These are phyloP conservation scores for Aspergillus novoparasiticus DNA, from an alignment of 2,329 filamentous ascomycete genomes.

Conservation along the genomic window DNA sequence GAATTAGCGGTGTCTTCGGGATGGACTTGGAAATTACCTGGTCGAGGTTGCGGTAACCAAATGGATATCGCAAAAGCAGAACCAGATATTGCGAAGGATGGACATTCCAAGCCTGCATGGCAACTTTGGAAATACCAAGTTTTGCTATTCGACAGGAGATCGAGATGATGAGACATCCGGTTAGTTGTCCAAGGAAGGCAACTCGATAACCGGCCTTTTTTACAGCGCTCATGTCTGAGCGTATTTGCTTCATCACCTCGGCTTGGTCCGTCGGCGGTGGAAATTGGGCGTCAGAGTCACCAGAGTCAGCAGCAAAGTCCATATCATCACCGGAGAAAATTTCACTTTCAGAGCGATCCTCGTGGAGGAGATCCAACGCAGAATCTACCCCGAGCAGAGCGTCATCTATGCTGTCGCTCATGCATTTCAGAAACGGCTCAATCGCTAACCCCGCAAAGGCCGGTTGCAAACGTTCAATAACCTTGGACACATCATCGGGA, in stretches of 20 bases:
- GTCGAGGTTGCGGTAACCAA: conserved; percentile 64
- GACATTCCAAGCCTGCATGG: conserved; percentile 76
- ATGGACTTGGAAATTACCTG: conserved; percentile 39
- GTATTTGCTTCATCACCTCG: conserved; percentile 40
- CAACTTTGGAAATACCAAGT: conserved; percentile 73
- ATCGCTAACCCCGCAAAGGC: conserved; percentile 49
- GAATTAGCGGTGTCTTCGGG: conserved; percentile 28
- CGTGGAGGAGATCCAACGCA: conserved; percentile 11
- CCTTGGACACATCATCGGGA: conserved; percentile 24
- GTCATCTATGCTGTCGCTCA: conserved; percentile 14
- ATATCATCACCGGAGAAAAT: conserved; percentile 28
- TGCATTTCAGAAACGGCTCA: conserved; percentile 43
- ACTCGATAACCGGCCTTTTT: conserved; percentile 71
- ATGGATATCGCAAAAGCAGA: conserved; percentile 67
- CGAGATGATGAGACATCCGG: conserved; percentile 59
- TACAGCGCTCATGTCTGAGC: conserved; percentile 62
- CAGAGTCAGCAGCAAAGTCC: conserved; percentile 28
- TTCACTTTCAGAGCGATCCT: neutral
- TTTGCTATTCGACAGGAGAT: conserved; percentile 71
- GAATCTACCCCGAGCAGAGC: conserved; percentile 9
- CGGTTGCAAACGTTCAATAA: conserved; percentile 49
- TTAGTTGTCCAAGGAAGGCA: conserved; percentile 60
- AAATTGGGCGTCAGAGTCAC: conserved; percentile 6
- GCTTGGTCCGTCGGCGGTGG: neutral
- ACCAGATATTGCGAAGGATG: conserved; percentile 69